These are phyloP conservation scores for Leishmania martiniquensis DNA, from an alignment of 208 protist species.

Conservation along the genomic window DNA sequence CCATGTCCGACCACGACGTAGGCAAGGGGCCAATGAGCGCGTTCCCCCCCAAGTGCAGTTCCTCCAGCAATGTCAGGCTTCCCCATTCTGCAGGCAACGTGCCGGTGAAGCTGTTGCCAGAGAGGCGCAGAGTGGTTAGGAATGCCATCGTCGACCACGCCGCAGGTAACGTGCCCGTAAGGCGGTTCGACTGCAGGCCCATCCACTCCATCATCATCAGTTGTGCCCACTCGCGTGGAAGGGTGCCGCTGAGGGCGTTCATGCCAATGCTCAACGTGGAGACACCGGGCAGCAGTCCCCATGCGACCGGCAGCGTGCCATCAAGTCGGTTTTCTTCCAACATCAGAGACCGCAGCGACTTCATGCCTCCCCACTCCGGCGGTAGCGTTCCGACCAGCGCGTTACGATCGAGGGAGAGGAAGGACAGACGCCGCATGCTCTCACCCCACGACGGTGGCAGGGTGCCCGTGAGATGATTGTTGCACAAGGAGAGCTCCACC, in stretches of 20 bases:
- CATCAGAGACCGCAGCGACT: background rate
- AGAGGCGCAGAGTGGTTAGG: background rate
- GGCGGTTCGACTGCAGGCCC: background rate
- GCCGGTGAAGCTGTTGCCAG: constrained; percentile 6
- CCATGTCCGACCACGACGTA: constrained; percentile 3
- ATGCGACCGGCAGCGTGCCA: background rate
- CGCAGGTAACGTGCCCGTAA: constrained; percentile 9
- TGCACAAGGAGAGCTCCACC: background rate
- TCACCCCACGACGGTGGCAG: background rate
- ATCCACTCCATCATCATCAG: background rate
- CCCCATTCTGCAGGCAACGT: constrained; percentile 6
- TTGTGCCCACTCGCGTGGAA: constrained; percentile 8
- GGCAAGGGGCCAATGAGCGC: constrained; percentile 10
- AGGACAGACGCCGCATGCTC: background rate
- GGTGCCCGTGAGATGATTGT: background rate
- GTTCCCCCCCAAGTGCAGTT: background rate
- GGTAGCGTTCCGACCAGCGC: constrained; percentile 17
- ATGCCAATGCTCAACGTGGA: background rate
- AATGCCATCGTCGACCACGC: constrained; percentile 5
- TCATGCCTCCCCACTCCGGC: constrained; percentile 9
- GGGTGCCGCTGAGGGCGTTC: constrained; percentile 14
- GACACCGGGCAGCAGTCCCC: background rate
- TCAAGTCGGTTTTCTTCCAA: background rate
- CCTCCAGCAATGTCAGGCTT: constrained; percentile 1
- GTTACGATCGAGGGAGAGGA: constrained; percentile 8